Base-by-base conservation (phyloP, 2,329 filamentous ascomycete species). In the Colletotrichum aenigma region DNA sequence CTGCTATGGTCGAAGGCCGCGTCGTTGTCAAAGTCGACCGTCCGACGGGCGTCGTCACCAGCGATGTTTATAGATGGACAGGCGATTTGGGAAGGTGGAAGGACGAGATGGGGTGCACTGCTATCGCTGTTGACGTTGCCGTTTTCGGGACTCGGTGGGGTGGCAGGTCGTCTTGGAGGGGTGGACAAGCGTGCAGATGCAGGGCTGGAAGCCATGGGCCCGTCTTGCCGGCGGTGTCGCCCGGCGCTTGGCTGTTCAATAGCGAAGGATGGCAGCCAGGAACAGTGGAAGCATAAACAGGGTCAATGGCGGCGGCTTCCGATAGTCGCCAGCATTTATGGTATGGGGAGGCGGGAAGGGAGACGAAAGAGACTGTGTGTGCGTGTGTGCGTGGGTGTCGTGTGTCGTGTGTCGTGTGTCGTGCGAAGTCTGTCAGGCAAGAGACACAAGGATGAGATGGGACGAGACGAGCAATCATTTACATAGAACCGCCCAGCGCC, bases 101-200 rank as follows among this genome's bases (percentile, higher is more conserved):
- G 55, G 24, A 34, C 43, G 62, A 64, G 69, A 72, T 72, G 73
- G 69, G 73, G 56, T 70, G 26, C 43, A 62, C 30, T 66, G 72
- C 43, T 75, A 68, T 68, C 71, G 52, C 34, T 32, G 69, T 62
- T 28, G 67, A 32, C 38, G 67, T 52, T 68, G 58, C 66, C 66
- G 74, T 61, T 70, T 74, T 56, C 81, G 76, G 85, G 81, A 80
- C 89, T 88, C 77, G 92, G 92, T 78, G 92, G 92, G 79, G 92
- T 93, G 15, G 92, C 92, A 36, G 92, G 93, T 79, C 91, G 88
- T 71, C 58, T 70, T 70, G 89, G 83, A 73, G 91, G 91, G 77
- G 92, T 88, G 61, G 74, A 43, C 32, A 64, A 56, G 62, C 26
- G 61, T 30, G 73, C 30, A 55, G 32, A 60, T 60, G 38, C 68